Conservation (phyloP, 2,329 filamentous ascomycete genomes). For the Rhinocladiella mackenziei region DNA sequence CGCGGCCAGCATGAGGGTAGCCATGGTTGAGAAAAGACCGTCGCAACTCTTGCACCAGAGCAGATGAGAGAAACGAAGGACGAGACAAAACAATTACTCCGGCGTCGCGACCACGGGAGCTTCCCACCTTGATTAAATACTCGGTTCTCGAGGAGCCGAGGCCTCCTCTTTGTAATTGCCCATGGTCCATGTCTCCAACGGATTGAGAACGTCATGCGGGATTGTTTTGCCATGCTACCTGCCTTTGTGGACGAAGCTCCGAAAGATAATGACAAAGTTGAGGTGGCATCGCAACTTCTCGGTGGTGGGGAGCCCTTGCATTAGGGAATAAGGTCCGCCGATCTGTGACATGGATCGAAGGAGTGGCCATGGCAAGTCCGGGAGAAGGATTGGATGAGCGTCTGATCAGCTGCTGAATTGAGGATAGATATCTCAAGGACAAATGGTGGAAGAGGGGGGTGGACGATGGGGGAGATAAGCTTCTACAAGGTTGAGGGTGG, state of each 20-base stretch:
- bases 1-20: constrained; percentile 8
- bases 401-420: constrained; percentile 14
- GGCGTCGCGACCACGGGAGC: too few species aligned
- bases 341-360: neutral
- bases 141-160: too few species aligned
- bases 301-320: constrained; percentile 11
- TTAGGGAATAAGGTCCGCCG: constrained; percentile 6
- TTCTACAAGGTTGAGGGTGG: neutral
- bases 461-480: constrained; percentile 9
- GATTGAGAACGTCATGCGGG: constrained; percentile 4
- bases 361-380: neutral
- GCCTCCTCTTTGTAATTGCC: too few species aligned
- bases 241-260: constrained; percentile 12
- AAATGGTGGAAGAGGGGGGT: too few species aligned
- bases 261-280: constrained; percentile 8
- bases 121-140: too few species aligned
- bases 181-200: constrained; percentile 1
- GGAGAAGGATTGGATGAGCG: constrained; percentile 10
- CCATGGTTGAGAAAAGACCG: constrained; percentile 10
- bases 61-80: too few species aligned
- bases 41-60: too few species aligned
- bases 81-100: too few species aligned
- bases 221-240: constrained; percentile 4
- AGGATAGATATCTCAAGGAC: constrained; percentile 3
- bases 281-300: constrained; percentile 4